Base-by-base conservation (phyloP, 371 early-diverging fungal species). In the Polyrhizophydium stewartii region DNA sequence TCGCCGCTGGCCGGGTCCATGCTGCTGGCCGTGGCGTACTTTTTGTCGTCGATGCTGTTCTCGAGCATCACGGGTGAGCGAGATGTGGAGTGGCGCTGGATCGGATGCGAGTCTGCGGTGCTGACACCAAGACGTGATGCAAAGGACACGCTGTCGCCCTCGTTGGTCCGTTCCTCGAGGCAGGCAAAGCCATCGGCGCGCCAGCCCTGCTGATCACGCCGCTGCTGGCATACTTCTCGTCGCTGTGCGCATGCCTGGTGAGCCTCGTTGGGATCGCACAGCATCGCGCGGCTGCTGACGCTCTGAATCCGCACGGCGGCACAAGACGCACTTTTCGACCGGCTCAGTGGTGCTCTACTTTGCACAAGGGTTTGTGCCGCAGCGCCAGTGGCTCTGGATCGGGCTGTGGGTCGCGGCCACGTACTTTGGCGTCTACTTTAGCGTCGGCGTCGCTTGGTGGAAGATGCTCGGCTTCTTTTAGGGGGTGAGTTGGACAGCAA, bases 401-500 rank as follows among this genome's bases (percentile, higher is more conserved):
- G 91, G 91, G 7, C 55, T 77, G 28, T 41, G 73, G 28, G 46
- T 86, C 21, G 78, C 85, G 5, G 17, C 79, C 0, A 61, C 86
- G 2, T 81, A 84, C 55, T 35, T 90, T 0, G 16, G 57, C 31
- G 62, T 88, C 0, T 85, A 84, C 59, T 81, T 84, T 22, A 82
- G 88, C 0, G 66, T 85, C 0, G 92, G 92, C 7, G 55, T 86
- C 64, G 56, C 66, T 0, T 91, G 90, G 89, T 89, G 87, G 87
- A 83, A 78, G 55, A 5, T 86, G 2, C 58, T 91, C 16, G 89
- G 85, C 7, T 13, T 35, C 7, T 35, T 35, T 13, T 35, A n/a
- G n/a, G n/a, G n/a, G n/a, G n/a, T n/a, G n/a, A n/a, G n/a, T n/a
- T n/a, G n/a, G n/a, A n/a, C n/a, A n/a, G n/a, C n/a, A n/a, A n/a